These are phyloP conservation scores for Hyphopichia khmerensis DNA, from an alignment of 1,139 yeast genomes.

Conservation along the genomic window DNA sequence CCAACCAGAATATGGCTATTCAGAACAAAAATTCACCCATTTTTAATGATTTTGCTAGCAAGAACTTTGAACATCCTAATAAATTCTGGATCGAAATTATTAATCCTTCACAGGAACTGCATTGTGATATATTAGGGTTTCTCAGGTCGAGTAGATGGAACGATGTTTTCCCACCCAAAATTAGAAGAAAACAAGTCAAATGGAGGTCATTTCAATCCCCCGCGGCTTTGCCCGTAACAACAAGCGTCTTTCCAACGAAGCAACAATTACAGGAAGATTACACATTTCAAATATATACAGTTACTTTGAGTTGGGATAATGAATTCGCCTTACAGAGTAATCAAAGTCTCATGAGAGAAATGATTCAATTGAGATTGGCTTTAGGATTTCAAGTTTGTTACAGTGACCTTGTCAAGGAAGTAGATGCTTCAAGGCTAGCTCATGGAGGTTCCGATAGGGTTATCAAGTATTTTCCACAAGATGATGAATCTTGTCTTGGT, in stretches of 20 bases:
- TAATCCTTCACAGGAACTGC: constrained; percentile 65
- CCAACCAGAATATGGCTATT: background rate
- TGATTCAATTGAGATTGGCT: constrained; percentile 79
- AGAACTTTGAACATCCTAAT: constrained; percentile 12
- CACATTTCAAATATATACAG: constrained; percentile 64
- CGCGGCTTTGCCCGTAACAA: constrained; percentile 82
- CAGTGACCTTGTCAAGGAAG: constrained; percentile 61
- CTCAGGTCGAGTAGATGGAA: constrained; percentile 69
- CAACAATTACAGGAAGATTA: constrained; percentile 64
- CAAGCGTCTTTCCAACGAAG: constrained; percentile 71
- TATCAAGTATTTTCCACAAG: constrained; percentile 41
- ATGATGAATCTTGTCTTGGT: constrained; percentile 45
- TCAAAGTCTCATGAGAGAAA: constrained; percentile 72
- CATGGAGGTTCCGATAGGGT: constrained; percentile 53
- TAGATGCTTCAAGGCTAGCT: constrained; percentile 61
- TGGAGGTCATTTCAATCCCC: constrained; percentile 95
- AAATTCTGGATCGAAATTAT: constrained; percentile 64
- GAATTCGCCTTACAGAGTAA: constrained; percentile 52
- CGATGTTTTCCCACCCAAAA: constrained; percentile 75
- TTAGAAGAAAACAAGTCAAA: constrained; percentile 67
- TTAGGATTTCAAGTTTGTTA: constrained; percentile 90
- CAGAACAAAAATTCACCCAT: background rate
- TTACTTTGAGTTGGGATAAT: constrained; percentile 56
- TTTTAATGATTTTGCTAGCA: background rate
- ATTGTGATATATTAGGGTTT: constrained; percentile 38